phyloP scores from a whole-genome alignment of 257 asterid genomes.

The Parsonsia alboflavescens region DNA sequence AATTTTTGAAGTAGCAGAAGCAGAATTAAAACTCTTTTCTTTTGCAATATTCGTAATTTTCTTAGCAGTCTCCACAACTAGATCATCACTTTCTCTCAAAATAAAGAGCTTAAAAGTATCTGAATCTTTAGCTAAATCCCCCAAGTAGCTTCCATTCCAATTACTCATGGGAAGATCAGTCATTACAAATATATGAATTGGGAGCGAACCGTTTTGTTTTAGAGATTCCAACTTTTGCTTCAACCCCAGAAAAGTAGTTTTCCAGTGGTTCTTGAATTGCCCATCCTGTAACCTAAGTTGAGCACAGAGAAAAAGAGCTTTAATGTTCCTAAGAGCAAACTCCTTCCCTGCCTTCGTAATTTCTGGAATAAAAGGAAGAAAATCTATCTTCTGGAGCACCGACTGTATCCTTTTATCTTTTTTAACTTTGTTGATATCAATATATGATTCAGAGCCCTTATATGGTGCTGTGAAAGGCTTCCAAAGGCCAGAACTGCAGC shows the following conservation, averaged over 20 bases:
- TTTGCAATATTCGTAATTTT: slow-evolving; percentile 32
- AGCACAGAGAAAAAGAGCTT: slow-evolving; percentile 71
- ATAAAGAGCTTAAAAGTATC: slow-evolving; percentile 47
- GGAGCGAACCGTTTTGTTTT: slow-evolving; percentile 50
- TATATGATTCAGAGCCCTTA: slow-evolving; percentile 73
- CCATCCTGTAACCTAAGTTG: slow-evolving; percentile 92
- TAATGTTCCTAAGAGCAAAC: slow-evolving; percentile 49
- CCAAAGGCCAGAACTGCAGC: too few species aligned
- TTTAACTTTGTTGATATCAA: slow-evolving; percentile 70
- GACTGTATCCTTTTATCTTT: slow-evolving; percentile 50
- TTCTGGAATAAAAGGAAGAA: slow-evolving; percentile 69
- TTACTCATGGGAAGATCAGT: slow-evolving; percentile 75
- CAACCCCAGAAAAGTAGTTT: slow-evolving; percentile 51
- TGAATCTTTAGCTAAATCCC: slow-evolving; percentile 47
- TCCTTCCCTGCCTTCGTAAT: slow-evolving; percentile 66
- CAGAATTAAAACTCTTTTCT: slow-evolving; percentile 29
- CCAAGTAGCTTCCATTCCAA: slow-evolving; percentile 78
- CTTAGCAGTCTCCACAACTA: slow-evolving; percentile 50
- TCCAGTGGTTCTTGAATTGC: slow-evolving; percentile 85
- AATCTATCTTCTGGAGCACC: slow-evolving; percentile 51
- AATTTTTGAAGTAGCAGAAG: slow-evolving; percentile 24
- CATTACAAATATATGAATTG: slow-evolving; percentile 75
- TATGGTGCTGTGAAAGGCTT: too few species aligned
- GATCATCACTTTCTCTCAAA: slow-evolving; percentile 48
- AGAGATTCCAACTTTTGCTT: slow-evolving; percentile 51